These are phyloP conservation scores for Naganishia cerealis DNA, from an alignment of 1,284 basidiomycete species.

Conservation along the genomic window DNA sequence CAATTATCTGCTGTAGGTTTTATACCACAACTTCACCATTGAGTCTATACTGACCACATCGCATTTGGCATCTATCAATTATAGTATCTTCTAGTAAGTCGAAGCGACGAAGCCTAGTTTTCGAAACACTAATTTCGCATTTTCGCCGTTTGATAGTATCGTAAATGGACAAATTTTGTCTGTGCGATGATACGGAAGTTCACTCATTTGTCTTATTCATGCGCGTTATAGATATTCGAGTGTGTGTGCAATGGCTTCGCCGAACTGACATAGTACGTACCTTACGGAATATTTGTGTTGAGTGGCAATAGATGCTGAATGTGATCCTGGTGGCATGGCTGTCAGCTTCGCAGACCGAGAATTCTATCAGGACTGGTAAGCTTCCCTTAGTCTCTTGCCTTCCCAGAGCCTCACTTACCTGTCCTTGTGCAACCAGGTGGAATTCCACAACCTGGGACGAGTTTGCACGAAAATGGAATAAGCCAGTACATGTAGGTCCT, in stretches of 20 bases:
- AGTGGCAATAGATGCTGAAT: not conserved
- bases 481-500: constrained; percentile 56
- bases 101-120: not conserved
- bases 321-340: not conserved
- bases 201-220: constrained; percentile 79
- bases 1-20: constrained; percentile 55
- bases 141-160: constrained; percentile 45
- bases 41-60: not conserved
- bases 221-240: constrained; percentile 58
- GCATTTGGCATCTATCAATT: constrained; percentile 15
- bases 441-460: constrained; percentile 96
- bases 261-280: constrained; percentile 75
- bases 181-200: constrained; percentile 48
- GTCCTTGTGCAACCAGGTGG: constrained; percentile 62
- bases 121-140: constrained; percentile 59
- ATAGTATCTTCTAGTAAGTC: constrained; percentile 52
- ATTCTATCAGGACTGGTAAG: constrained; percentile 89
- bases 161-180: not conserved
- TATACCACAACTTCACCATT: not conserved
- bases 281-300: not conserved
- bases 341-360: constrained; percentile 86
- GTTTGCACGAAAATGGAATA: constrained; percentile 95
- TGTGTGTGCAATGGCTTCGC: constrained; percentile 95
- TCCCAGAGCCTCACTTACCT: constrained; percentile 15
- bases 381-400: not conserved